Conservation (phyloP, 495 filamentous ascomycete species). For the Aeminium ludgeri region DNA sequence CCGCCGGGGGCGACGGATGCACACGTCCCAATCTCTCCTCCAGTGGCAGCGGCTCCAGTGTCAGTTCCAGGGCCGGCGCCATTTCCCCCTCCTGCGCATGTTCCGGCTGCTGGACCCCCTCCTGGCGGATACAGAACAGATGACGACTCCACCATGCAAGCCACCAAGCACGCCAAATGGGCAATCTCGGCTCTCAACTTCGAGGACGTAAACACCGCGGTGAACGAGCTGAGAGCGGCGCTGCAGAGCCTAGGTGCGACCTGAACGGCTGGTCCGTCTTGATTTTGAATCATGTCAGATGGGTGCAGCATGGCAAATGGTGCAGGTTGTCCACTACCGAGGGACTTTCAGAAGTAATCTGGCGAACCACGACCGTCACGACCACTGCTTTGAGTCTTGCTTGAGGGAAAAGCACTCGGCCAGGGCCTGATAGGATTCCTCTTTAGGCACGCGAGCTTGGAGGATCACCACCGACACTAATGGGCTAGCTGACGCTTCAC, state of each 20-base stretch:
- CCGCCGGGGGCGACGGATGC: neutral
- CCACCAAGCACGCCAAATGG: constrained; percentile 94
- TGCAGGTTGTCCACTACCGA: too few species aligned
- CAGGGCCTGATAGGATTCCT: too few species aligned
- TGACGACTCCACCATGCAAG: constrained; percentile 56
- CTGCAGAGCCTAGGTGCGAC: constrained; percentile 46
- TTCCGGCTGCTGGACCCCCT: constrained; percentile 1
- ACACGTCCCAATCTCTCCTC: constrained; percentile 12
- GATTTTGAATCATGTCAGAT: too few species aligned
- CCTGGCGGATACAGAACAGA: constrained; percentile 32
- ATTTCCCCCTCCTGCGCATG: neutral
- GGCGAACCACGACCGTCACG: too few species aligned
- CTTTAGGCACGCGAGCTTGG: too few species aligned
- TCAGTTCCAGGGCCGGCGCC: constrained; percentile 12
- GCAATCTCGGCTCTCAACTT: constrained; percentile 94
- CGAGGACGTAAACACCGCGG: constrained; percentile 82
- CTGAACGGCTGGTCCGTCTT: constrained; percentile 14
- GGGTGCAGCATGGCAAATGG: too few species aligned
- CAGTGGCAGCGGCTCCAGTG: constrained; percentile 15
- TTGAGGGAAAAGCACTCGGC: too few species aligned
- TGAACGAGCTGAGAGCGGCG: constrained; percentile 66
- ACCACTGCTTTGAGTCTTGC: too few species aligned
- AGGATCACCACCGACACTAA: too few species aligned
- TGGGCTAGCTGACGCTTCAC: too few species aligned
- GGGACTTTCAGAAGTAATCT: too few species aligned